Evolutionary conservation across 106 monocot genomes (phyloP), one percentile per base, ranked within the genome.

Genomic region (Alisma plantagoaquatica): DNA sequence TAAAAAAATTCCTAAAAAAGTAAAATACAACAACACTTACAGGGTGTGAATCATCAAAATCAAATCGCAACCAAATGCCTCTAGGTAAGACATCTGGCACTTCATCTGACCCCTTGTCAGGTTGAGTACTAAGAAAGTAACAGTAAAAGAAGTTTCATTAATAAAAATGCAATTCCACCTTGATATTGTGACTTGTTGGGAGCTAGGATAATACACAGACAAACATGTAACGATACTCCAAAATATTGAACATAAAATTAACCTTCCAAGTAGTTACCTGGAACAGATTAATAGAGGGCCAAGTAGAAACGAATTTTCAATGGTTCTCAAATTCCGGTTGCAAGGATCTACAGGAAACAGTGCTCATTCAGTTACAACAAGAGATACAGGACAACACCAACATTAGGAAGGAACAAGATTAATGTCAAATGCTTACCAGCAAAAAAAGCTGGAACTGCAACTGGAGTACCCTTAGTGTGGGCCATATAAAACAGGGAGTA

Each of bases 31-130:
- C n/a, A n/a, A n/a, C n/a, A n/a, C n/a, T 73, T 73, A 98, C 98
- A 54, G 98, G 90, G 70, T 89, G 89, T 57, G 98, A 72, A 69
- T 98, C 98, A 53, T 58, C 63, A 72, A 98, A 98, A 76, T 98
- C 98, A 77, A 98, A 90, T 20, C 61, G 73, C 54, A 82, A 57
- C 98, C 98, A 98, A 41, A 58, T 85, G 56, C 98, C 98, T 35
- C 54, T 76, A 30, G 85, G 98, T 21, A 89, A 57, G 27, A 55
- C 54, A 63, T 69, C 65, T 27, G 73, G 51, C 27, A 74, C 17
- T 59, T 90, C 72, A 81, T 98, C 69, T 32, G 90, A 78, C 54
- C 81, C 74, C 53, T 74, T 61, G 41, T 74, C 67, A 72, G 90
- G 72, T 23, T 33, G 25, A 11, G 90, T 90, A 69, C 98, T 98